A percentile compares a stretch with the other conserved stretches of the same genome.
Evolutionary conservation across 2,329 filamentous ascomycete genomes (phyloP).

Genomic region (Pseudogymnoascus sp.): DNA sequence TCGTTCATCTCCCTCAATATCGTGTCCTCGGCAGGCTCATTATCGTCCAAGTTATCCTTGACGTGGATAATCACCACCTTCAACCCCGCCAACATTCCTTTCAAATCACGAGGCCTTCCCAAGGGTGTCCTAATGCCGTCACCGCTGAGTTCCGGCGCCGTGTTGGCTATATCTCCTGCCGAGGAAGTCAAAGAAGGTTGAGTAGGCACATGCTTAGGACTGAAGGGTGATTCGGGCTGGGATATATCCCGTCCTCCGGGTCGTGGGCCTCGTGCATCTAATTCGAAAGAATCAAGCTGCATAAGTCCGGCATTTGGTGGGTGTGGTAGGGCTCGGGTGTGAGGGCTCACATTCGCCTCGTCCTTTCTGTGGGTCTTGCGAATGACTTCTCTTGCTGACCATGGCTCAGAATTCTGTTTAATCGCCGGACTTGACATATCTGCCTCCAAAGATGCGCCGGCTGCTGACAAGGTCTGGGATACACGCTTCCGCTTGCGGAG

Average conservation of each 20-base stretch:
- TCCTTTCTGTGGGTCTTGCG: background rate
- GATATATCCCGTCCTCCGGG: background rate
- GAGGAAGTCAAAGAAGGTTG: background rate
- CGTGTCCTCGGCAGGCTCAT: constrained; percentile 50
- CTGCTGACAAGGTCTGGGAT: background rate
- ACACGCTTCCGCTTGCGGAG: constrained; percentile 55
- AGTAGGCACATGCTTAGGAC: background rate
- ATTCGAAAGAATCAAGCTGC: background rate
- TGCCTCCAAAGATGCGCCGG: constrained; percentile 16
- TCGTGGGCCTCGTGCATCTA: background rate
- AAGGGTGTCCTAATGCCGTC: background rate
- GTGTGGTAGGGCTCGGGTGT: constrained; percentile 6
- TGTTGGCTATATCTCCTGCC: background rate
- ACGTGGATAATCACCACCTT: constrained; percentile 86
- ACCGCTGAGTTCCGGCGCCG: background rate
- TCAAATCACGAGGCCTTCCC: constrained; percentile 5
- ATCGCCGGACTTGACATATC: constrained; percentile 10
- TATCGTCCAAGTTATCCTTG: constrained; percentile 77
- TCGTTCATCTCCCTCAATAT: constrained; percentile 64
- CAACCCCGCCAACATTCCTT: constrained; percentile 51
- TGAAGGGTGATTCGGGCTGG: background rate
- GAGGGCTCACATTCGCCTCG: constrained; percentile 2
- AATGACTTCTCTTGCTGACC: background rate
- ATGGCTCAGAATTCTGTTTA: background rate
- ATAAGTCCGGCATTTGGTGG: constrained; percentile 4